Evolutionary conservation across 2,329 filamentous ascomycete species (phyloP).

Genomic region (Colletotrichum acutatum): DNA sequence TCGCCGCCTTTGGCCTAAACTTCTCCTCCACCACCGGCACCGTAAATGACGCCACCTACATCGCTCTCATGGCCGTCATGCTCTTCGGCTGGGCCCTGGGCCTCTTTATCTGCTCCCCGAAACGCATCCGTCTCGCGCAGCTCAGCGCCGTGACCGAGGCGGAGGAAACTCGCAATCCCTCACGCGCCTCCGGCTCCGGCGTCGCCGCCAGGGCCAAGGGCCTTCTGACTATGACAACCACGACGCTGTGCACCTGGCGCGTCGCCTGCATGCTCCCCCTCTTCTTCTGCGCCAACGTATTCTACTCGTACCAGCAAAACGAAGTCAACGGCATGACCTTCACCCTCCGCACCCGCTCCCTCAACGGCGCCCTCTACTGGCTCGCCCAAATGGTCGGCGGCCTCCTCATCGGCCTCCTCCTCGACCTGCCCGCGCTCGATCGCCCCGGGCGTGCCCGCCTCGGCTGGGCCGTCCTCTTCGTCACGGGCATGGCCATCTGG

Average conservation of each 20-base stretch:
- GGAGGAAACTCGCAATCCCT: constrained; percentile 11
- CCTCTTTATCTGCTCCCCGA: constrained; percentile 59
- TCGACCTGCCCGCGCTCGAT: constrained; percentile 55
- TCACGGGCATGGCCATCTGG: constrained; percentile 64
- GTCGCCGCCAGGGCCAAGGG: too few relatives aligned
- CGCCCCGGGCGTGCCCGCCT: constrained; percentile 58
- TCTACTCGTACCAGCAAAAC: too few relatives aligned
- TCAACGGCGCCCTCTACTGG: constrained; percentile 67
- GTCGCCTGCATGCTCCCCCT: too few relatives aligned
- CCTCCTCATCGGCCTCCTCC: constrained; percentile 56
- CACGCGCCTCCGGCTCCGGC: too few relatives aligned
- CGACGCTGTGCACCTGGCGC: too few relatives aligned
- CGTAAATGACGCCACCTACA: constrained; percentile 61
- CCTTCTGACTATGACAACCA: too few relatives aligned
- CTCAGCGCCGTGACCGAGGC: constrained; percentile 49
- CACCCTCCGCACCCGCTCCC: constrained; percentile 49
- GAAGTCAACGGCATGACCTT: too few relatives aligned
- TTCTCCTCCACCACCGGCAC: constrained; percentile 53
- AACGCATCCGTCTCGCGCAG: constrained; percentile 51
- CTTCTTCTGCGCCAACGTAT: too few relatives aligned
- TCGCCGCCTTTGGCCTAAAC: constrained; percentile 57
- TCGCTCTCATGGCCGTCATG: constrained; percentile 61
- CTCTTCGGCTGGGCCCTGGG: constrained; percentile 58
- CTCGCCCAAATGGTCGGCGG: constrained; percentile 67
- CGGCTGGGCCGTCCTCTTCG: constrained; percentile 58